Evolutionary conservation across 257 asterid species (phyloP).

Genomic region (Schizonepeta tenuifolia): DNA sequence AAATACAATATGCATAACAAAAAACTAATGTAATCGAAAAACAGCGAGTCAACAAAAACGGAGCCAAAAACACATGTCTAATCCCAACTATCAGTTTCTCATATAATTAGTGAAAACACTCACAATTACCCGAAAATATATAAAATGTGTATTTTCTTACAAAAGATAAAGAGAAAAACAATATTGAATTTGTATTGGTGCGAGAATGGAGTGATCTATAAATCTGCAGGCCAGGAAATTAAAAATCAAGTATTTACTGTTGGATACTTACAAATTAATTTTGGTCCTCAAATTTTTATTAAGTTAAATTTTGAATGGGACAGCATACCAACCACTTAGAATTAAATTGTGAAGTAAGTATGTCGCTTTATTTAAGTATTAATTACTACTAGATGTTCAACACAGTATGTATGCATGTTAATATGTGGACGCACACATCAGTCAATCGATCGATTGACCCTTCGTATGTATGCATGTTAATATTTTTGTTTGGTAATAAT

Average conservation of each 20-base stretch:
- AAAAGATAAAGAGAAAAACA: neutral
- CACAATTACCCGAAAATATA: no score
- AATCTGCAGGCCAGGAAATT: constrained; percentile 26
- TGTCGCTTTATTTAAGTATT: neutral
- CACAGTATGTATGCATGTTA: neutral
- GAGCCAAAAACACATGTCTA: no score
- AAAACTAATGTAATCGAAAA: no score
- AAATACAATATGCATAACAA: neutral
- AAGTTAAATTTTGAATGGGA: constrained; percentile 18
- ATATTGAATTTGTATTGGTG: neutral
- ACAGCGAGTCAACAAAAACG: no score
- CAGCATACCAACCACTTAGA: constrained; percentile 30
- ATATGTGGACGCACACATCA: constrained; percentile 22
- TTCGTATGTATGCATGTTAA: neutral
- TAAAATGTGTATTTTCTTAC: no score
- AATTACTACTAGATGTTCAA: neutral
- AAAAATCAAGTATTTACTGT: constrained; percentile 21
- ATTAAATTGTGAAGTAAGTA: neutral
- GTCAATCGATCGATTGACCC: neutral
- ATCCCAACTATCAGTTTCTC: no score
- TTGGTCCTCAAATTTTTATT: neutral
- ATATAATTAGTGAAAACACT: no score
- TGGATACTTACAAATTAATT: constrained; percentile 11
- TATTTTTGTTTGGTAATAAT: neutral
- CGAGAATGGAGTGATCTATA: constrained; percentile 5